A percentile compares a stretch with the other conserved stretches of the same genome.
Conservation (phyloP, 2,329 filamentous ascomycete genomes). For the Pseudopithomyces chartarum region DNA sequence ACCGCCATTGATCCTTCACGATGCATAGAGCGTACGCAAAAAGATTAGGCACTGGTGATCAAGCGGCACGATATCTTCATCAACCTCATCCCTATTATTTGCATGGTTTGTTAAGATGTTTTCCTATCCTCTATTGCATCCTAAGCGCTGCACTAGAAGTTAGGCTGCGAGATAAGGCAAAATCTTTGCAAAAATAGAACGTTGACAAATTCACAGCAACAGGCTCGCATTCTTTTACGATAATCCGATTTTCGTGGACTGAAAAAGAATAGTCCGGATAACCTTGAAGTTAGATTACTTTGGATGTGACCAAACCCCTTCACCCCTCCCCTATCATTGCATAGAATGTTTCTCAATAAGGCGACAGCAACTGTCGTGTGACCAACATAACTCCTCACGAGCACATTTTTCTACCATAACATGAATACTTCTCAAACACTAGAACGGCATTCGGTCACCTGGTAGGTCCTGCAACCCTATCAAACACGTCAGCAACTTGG, state of each 20-base stretch:
- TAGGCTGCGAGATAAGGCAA: neutral
- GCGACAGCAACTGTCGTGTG: too few relatives aligned
- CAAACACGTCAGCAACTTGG: neutral
- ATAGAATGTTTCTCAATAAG: too few relatives aligned
- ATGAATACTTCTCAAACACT: neutral
- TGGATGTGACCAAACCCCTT: too few relatives aligned
- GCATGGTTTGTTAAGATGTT: neutral
- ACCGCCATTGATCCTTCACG: constrained; percentile 6
- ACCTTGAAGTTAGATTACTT: too few relatives aligned
- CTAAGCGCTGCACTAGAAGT: neutral
- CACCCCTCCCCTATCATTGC: too few relatives aligned
- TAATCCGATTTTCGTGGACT: neutral
- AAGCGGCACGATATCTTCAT: neutral
- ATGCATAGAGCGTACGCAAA: neutral
- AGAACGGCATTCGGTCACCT: constrained; percentile 4
- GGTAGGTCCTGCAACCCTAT: constrained; percentile 10
- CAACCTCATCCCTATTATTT: neutral
- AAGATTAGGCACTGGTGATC: neutral
- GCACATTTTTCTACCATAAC: neutral
- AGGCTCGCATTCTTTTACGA: neutral
- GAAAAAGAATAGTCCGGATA: neutral
- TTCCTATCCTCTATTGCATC: neutral
- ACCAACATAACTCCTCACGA: neutral
- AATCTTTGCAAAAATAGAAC: constrained; percentile 2
- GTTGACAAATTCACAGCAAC: neutral